Base-by-base conservation (phyloP, 352 stramenopile genomes). In the Phytophthora podocarpi region DNA sequence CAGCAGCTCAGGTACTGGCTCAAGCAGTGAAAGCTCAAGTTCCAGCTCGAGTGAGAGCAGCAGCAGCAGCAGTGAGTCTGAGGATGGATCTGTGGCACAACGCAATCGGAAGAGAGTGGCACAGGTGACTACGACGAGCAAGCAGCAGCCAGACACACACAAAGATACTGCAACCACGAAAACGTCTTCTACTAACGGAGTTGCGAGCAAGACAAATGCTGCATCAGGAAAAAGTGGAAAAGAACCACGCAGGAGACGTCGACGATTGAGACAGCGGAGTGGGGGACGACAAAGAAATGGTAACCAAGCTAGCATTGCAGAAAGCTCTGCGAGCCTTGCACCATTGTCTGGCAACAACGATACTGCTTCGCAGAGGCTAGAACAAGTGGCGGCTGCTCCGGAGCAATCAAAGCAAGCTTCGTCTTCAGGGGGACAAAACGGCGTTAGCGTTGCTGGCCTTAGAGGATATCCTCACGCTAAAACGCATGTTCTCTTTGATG, bases 401-500 rank as follows among this genome's bases (percentile, higher is more conserved):
- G 32, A 32, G 26, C 35, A 53, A 52, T 3, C 36, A 21, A 56
- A 23, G 10, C 26, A 42, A 30, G 12, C 13, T 61, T 42, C 46
- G 3, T 35, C 30, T 21, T n/a, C 23, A 35, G 37, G 16, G 27
- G 36, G 6, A 11, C 50, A 41, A 30, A 36, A 21, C 15, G 20
- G 18, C 32, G 12, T 3, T 20, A 36, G 9, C 21, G 24, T 35
- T 51, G 37, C 21, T 50, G 47, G 28, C 4, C 49, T 28, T 34
- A 46, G 63, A 50, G 53, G 47, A 0, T 70, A 61, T 52, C 48
- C 55, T 52, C 60, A 30, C 24, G 30, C 56, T 4, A 81, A 70
- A 24, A 54, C 32, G 23, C 76, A 85, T 45, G 46, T 85, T 9
- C 61, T 76, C 18, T 85, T 85, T 61, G 76, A 79, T 13, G 59